These are phyloP conservation scores for Eutypella sp. DNA, from an alignment of 2,329 filamentous ascomycete genomes.

Conservation along the genomic window DNA sequence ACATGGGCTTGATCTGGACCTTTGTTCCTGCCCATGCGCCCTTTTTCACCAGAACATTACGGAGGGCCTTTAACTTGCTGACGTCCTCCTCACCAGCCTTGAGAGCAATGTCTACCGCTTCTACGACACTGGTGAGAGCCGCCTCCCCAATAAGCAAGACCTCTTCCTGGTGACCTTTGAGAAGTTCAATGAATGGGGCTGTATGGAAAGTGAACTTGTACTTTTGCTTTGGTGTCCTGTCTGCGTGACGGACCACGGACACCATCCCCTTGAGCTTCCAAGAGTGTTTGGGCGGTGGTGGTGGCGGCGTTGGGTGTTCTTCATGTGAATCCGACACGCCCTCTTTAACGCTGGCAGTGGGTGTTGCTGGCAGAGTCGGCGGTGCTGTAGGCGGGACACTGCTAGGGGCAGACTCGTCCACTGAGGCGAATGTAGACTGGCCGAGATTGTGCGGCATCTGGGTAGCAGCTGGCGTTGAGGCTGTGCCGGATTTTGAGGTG, in stretches of 20 bases:
- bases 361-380: slow-evolving; percentile 32
- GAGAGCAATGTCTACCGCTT: slow-evolving; percentile 79
- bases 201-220: slow-evolving; percentile 99
- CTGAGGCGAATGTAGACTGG: slow-evolving; percentile 25
- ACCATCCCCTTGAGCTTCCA: slow-evolving; percentile 99
- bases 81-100: slow-evolving; percentile 76
- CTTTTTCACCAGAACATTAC: slow-evolving; percentile 87
- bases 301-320: slow-evolving; percentile 51
- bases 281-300: slow-evolving; percentile 76
- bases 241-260: slow-evolving; percentile 91
- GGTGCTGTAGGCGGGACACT: slow-evolving; percentile 34
- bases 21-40: slow-evolving; percentile 93
- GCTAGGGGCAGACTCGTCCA: slow-evolving; percentile 26
- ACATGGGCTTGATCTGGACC: slow-evolving; percentile 99
- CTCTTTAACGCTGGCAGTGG: slow-evolving; percentile 27
- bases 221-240: slow-evolving; percentile 97
- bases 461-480: slow-evolving; percentile 19
- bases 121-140: slow-evolving; percentile 80
- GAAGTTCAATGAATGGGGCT: slow-evolving; percentile 87
- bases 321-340: slow-evolving; percentile 19
- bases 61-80: slow-evolving; percentile 78
- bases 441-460: slow-evolving; percentile 31
- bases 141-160: slow-evolving; percentile 90
- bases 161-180: slow-evolving; percentile 94
- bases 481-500: slow-evolving; percentile 19